Evolutionary conservation across 768 basidiomycete genomes (phyloP).

Genomic region (Naganishia friedmannii): DNA sequence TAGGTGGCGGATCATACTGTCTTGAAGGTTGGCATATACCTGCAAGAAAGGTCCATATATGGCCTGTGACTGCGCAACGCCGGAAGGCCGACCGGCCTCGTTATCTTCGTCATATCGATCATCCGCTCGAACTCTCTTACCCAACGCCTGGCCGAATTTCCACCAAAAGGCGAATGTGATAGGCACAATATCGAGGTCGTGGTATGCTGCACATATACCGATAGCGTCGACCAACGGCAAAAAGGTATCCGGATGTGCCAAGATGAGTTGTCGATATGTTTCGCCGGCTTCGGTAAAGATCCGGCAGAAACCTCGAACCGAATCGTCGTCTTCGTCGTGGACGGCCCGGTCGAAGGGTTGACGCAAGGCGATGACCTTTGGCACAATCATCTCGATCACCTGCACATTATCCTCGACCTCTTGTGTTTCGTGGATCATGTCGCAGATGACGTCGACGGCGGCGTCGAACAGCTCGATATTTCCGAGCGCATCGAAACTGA

Average conservation of each 20-base stretch:
- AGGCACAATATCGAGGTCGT: conserved; percentile 90
- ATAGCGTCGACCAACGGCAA: conserved; percentile 94
- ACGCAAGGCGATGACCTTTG: conserved; percentile 73
- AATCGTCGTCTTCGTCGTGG: conserved; percentile 74
- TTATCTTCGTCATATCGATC: conserved; percentile 28
- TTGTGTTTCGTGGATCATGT: conserved; percentile 95
- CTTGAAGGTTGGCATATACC: conserved; percentile 79
- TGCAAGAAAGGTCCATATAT: conserved; percentile 62
- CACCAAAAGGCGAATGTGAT: conserved; percentile 99
- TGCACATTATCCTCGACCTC: conserved; percentile 91
- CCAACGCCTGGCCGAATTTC: conserved; percentile 84
- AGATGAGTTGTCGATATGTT: conserved; percentile 81
- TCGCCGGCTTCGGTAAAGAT: conserved; percentile 98
- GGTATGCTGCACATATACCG: conserved; percentile 84
- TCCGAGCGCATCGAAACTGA: conserved; percentile 76
- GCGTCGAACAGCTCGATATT: conserved; percentile 87
- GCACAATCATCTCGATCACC: conserved; percentile 81
- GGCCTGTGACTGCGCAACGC: conserved; percentile 25
- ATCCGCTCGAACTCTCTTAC: conserved; percentile 68
- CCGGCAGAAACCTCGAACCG: conserved; percentile 80
- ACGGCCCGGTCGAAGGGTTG: conserved; percentile 59
- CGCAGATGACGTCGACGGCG: conserved; percentile 86
- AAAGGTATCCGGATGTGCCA: conserved; percentile 86
- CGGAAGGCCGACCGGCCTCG: conserved; percentile 46
- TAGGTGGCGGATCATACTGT: conserved; percentile 80